phyloP scores from a whole-genome alignment of 225 moss, liverwort and hornwort species.

The Polytrichum commune region DNA sequence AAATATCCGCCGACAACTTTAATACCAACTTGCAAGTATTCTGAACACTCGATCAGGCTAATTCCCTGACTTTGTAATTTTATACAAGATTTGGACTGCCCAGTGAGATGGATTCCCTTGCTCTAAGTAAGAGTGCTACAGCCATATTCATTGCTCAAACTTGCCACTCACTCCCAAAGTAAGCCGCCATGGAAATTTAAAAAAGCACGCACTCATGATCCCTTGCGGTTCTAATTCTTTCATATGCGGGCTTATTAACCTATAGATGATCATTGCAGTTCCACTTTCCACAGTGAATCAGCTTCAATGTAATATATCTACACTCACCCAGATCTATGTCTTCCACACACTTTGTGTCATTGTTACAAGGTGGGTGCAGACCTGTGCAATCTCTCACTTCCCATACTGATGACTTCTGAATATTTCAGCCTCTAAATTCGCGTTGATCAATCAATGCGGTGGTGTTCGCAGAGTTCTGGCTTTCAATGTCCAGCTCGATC shows the following conservation, averaged over 20 bases:
- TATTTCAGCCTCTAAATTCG: neutral
- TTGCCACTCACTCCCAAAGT: too few species aligned
- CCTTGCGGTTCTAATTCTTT: slow-evolving; percentile 7
- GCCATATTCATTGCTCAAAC: too few species aligned
- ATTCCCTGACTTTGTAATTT: neutral
- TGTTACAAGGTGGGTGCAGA: slow-evolving; percentile 4
- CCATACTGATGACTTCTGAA: neutral
- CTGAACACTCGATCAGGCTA: neutral
- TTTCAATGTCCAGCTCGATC: neutral
- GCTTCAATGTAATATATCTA: neutral
- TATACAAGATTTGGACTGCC: slow-evolving; percentile 5
- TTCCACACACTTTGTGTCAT: neutral
- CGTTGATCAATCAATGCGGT: neutral
- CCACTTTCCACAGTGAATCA: slow-evolving; percentile 4
- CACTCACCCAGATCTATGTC: slow-evolving; percentile 1
- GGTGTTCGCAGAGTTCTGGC: neutral
- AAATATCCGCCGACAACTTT: neutral
- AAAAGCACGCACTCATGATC: neutral
- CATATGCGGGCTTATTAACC: slow-evolving; percentile 4
- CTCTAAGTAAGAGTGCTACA: neutral
- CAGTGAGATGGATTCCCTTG: neutral
- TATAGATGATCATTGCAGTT: neutral
- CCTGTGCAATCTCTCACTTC: neutral
- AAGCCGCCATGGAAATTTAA: neutral
- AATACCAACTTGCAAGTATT: neutral